Percentiles rank a stretch among this genome's conserved stretches.
These are phyloP conservation scores for Cutaneotrichosporon daszewskae DNA, from an alignment of 1,284 basidiomycete genomes.

Conservation along the genomic window DNA sequence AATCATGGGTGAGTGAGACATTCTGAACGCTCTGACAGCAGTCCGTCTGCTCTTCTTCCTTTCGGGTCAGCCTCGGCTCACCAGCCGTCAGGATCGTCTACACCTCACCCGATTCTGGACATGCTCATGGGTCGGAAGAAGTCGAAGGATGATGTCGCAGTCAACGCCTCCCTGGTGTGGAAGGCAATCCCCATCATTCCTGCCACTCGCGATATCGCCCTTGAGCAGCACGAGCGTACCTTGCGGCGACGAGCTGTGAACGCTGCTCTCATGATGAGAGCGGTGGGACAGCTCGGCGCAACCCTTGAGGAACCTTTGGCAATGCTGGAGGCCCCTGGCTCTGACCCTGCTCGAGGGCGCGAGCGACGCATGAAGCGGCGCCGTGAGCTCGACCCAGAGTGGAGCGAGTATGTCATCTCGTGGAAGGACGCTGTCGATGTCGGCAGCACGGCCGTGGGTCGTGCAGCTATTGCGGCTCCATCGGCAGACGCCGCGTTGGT, in stretches of 20 bases:
- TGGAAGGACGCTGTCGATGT: conserved; percentile 30
- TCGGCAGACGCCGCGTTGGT: not conserved
- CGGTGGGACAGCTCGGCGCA: conserved; percentile 66
- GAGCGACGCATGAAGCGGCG: conserved; percentile 65
- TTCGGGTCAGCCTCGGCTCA: not conserved
- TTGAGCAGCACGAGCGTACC: conserved; percentile 59
- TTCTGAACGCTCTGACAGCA: not conserved
- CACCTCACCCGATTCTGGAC: conserved; percentile 12
- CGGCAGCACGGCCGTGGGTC: conserved; percentile 23
- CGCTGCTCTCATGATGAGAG: conserved; percentile 50
- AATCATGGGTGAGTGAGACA: conserved; percentile 14
- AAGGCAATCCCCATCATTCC: conserved; percentile 65
- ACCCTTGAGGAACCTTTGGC: conserved; percentile 51
- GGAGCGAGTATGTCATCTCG: conserved; percentile 22
- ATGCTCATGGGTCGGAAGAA: conserved; percentile 10
- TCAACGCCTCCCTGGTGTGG: conserved; percentile 19
- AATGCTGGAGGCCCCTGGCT: conserved; percentile 23
- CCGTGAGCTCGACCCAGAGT: conserved; percentile 52
- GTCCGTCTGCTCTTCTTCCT: conserved; percentile 17
- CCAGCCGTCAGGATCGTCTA: not conserved
- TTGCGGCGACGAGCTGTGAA: conserved; percentile 52
- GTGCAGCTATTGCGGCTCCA: conserved; percentile 5
- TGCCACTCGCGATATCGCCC: conserved; percentile 52
- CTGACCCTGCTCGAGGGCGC: conserved; percentile 60
- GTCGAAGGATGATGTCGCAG: conserved; percentile 6